Base-by-base conservation (phyloP, 495 filamentous ascomycete genomes). In the Talaromyces thailandensis region DNA sequence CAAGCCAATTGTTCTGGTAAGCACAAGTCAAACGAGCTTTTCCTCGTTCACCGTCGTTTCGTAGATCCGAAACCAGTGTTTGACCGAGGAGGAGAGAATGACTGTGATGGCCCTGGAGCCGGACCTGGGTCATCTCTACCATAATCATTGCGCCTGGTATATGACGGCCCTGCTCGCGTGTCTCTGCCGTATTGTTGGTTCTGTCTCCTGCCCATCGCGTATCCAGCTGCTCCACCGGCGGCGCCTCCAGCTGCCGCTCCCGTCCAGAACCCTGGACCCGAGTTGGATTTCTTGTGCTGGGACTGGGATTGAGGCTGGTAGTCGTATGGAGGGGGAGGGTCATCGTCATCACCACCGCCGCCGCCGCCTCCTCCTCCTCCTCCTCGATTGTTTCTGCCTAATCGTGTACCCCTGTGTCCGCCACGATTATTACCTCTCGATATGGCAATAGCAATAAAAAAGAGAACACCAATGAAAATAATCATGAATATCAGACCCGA, bases 21-120 rank as follows among this genome's bases (percentile, higher is more conserved):
- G 35, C 14, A 40, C 14, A 40, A 16, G 35, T 55, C 4, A 4
- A 57, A 57, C n/a, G n/a, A 6, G 1, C 2, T 6, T 24, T 56
- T 31, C 53, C 24, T 50, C 24, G 50, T 52, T 67, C 76, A 96
- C 66, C 93, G 83, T 62, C 94, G 81, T 62, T 81, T 85, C 0
- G 92, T 96, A 12, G 90, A 91, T 6, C 94, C 94, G 76, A 95
- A 98, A 1, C 94, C 94, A 6, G 92, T 96, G 65, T 88, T 92
- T 63, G 90, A 82, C 62, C 85, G 84, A 7, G 83, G 70, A 18
- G 76, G 72, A 3, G 84, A 82, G 73, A 71, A 76, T 14, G 51
- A 55, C 12, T 23, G 51, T 16, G 51, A 55, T 14, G 51, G 24
- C 21, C 55, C 29, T 35, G 26, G 29, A 57, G 29, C 18, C 24